A percentile compares a stretch with the other conserved stretches of the same genome.
Evolutionary conservation across 2,329 filamentous ascomycete genomes (phyloP).

Genomic region (Beauveria rudraprayagi): DNA sequence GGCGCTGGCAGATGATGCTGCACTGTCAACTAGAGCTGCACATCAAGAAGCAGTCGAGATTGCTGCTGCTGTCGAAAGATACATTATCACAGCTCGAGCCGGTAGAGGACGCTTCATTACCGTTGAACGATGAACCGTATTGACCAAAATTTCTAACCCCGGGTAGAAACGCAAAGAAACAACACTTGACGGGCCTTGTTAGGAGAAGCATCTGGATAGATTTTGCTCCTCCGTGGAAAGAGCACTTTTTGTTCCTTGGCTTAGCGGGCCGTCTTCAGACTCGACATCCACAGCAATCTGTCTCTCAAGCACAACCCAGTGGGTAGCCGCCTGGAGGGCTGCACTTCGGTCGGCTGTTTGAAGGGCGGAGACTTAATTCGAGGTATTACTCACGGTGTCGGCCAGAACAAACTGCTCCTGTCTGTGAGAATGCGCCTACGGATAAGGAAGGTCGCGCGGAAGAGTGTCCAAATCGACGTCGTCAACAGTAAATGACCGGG

Average conservation of each 20-base stretch:
- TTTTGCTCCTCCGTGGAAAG: not conserved
- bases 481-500: constrained; percentile 34
- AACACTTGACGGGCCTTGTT: not conserved
- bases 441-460: constrained; percentile 30
- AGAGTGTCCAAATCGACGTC: constrained; percentile 31
- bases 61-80: constrained; percentile 37
- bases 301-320: constrained; percentile 32
- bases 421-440: constrained; percentile 37
- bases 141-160: constrained; percentile 5
- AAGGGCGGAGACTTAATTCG: constrained; percentile 30
- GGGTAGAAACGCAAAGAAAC: not conserved
- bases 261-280: constrained; percentile 28
- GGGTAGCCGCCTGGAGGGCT: constrained; percentile 34
- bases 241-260: constrained; percentile 29
- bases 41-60: constrained; percentile 28
- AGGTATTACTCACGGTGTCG: constrained; percentile 38
- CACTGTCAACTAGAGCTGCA: constrained; percentile 24
- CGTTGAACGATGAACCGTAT: constrained; percentile 31
- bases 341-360: constrained; percentile 29
- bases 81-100: constrained; percentile 37
- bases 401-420: constrained; percentile 43
- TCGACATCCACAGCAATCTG: constrained; percentile 29
- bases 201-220: not conserved
- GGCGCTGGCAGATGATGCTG: constrained; percentile 25
- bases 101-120: constrained; percentile 42